phyloP scores from a whole-genome alignment of 2,329 filamentous ascomycete species.

The Claviceps digitariae region DNA sequence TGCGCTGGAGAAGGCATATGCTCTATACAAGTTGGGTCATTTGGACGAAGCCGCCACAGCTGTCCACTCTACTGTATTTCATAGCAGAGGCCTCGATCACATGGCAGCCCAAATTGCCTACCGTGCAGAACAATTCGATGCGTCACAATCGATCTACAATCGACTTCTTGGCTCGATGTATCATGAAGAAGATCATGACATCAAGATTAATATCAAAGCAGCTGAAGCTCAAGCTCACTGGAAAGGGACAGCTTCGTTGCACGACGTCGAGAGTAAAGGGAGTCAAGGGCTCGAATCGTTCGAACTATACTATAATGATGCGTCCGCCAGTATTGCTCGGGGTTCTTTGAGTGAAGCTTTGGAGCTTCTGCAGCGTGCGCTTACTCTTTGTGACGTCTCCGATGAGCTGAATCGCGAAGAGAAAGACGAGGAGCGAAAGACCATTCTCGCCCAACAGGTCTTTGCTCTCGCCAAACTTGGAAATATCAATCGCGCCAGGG shows the following conservation, averaged over 20 bases:
- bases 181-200: slow-evolving; percentile 55
- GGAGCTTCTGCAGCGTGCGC: slow-evolving; percentile 55
- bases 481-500: slow-evolving; percentile 49
- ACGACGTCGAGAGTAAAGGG: slow-evolving; percentile 41
- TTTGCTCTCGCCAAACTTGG: slow-evolving; percentile 57
- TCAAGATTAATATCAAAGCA: slow-evolving; percentile 64
- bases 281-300: slow-evolving; percentile 59
- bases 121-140: slow-evolving; percentile 57
- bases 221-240: slow-evolving; percentile 60
- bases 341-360: slow-evolving; percentile 52
- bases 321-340: slow-evolving; percentile 57
- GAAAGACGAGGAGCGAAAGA: slow-evolving; percentile 58
- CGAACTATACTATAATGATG: slow-evolving; percentile 70
- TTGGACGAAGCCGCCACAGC: slow-evolving; percentile 48
- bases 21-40: slow-evolving; percentile 67
- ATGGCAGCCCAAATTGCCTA: slow-evolving; percentile 58
- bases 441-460: slow-evolving; percentile 64
- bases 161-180: slow-evolving; percentile 34
- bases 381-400: slow-evolving; percentile 56
- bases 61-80: slow-evolving; percentile 19
- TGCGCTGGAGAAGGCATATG: slow-evolving; percentile 61
- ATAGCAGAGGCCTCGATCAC: slow-evolving; percentile 31
- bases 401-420: slow-evolving; percentile 64
- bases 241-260: slow-evolving; percentile 34
- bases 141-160: slow-evolving; percentile 50